phyloP scores from a whole-genome alignment of 768 basidiomycete genomes.

The Mycena rebaudengoi region DNA sequence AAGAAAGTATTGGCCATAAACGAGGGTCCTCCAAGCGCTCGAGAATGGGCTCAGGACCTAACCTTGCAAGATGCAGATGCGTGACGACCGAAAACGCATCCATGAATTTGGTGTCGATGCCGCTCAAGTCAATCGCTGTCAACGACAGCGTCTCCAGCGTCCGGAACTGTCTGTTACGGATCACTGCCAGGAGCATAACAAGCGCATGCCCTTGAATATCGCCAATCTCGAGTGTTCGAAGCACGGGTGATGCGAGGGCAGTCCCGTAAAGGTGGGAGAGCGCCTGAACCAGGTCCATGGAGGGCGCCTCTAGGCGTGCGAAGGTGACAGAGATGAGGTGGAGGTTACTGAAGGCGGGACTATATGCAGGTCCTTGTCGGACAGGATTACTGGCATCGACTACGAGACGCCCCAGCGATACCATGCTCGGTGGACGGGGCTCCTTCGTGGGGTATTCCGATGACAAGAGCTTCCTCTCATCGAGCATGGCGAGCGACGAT shows the following conservation, averaged over 20 bases:
- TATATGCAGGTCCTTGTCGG: conserved; percentile 2
- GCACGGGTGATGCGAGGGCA: conserved; percentile 10
- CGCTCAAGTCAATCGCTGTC: no score
- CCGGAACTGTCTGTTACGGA: conserved; percentile 7
- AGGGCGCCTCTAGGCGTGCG: conserved; percentile 21
- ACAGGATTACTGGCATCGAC: conserved; percentile 18
- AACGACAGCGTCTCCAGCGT: conserved; percentile 3
- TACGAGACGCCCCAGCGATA: neutral
- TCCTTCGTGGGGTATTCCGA: conserved; percentile 15
- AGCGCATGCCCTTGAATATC: conserved; percentile 23
- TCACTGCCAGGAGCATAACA: conserved; percentile 18
- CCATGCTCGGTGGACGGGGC: conserved; percentile 15
- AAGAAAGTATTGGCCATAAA: neutral
- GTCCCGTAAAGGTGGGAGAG: conserved; percentile 22
- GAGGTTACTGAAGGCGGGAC: conserved; percentile 16
- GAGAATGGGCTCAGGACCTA: neutral
- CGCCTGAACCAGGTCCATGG: conserved; percentile 22
- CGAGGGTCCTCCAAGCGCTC: neutral
- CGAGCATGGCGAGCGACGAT: conserved; percentile 22
- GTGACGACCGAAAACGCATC: conserved; percentile 1
- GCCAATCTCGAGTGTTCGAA: neutral
- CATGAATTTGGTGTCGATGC: conserved; percentile 8
- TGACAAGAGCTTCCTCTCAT: conserved; percentile 21
- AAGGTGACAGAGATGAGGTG: conserved; percentile 14
- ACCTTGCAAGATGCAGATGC: conserved; percentile 3